phyloP scores from a whole-genome alignment of 2,329 filamentous ascomycete species.

The Microsporum ferrugineum region DNA sequence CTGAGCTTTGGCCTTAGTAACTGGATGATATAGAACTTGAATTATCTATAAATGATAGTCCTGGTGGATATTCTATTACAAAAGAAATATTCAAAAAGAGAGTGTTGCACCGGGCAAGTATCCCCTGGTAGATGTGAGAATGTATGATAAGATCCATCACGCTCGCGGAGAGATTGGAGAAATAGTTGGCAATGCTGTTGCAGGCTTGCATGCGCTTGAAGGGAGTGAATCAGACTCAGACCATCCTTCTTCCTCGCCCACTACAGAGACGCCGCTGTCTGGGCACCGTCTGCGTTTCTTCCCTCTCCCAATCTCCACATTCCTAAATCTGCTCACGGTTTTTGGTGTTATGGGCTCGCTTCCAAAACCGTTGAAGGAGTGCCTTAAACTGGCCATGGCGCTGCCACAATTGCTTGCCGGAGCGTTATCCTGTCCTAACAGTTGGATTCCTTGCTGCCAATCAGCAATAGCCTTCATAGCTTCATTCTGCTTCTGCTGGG shows the following conservation, averaged over 20 bases:
- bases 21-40: no score
- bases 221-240: conserved; percentile 7
- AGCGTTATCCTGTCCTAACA: conserved; percentile 13
- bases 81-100: background rate
- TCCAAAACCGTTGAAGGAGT: conserved; percentile 15
- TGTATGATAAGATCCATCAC: background rate
- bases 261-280: conserved; percentile 32
- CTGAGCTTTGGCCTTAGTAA: no score
- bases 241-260: conserved; percentile 24
- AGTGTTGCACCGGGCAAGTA: background rate
- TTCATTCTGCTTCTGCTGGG: conserved; percentile 27
- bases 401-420: background rate
- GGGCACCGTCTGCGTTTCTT: conserved; percentile 26
- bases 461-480: conserved; percentile 17
- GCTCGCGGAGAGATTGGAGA: background rate
- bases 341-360: conserved; percentile 36
- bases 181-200: background rate
- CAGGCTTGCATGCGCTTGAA: conserved; percentile 2
- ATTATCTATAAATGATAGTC: background rate
- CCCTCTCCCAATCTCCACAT: conserved; percentile 32
- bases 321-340: conserved; percentile 31
- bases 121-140: background rate
- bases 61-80: background rate
- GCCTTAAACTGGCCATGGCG: background rate
- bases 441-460: conserved; percentile 14